Evolutionary conservation across 1,284 basidiomycete species (phyloP).

Genomic region (Trichosporon asahii): DNA sequence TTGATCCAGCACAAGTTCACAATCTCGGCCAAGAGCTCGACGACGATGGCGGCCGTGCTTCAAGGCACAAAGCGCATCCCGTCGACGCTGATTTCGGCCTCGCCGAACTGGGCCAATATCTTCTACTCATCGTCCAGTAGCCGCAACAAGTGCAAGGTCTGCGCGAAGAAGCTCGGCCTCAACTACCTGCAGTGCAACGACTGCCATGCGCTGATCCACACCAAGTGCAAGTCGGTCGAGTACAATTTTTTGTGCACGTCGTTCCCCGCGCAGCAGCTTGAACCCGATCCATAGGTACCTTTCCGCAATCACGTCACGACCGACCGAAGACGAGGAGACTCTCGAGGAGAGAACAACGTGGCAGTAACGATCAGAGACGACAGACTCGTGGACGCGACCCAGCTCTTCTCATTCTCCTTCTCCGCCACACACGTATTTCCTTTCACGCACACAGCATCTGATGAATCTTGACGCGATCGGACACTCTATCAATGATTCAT

Average conservation of each 20-base stretch:
- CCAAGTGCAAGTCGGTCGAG: conserved; percentile 5
- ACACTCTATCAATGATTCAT: background rate
- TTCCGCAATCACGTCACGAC: no score
- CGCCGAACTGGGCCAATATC: background rate
- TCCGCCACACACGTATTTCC: background rate
- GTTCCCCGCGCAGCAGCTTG: background rate
- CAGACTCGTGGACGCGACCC: background rate
- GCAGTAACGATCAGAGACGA: background rate
- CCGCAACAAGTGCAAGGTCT: conserved; percentile 5
- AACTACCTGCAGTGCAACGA: conserved; percentile 8
- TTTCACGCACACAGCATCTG: background rate
- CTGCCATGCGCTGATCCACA: background rate
- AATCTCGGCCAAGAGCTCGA: background rate
- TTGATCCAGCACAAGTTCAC: conserved; percentile 4
- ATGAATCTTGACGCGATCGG: conserved; percentile 1
- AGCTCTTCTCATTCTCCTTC: background rate
- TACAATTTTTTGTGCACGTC: conserved; percentile 5
- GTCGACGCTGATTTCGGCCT: background rate
- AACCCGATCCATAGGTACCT: background rate
- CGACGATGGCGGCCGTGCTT: background rate
- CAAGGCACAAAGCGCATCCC: conserved; percentile 5
- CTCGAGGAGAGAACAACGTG: background rate
- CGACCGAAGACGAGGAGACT: background rate
- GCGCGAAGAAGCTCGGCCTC: conserved; percentile 4
- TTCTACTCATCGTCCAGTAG: conserved; percentile 1